Base-by-base conservation (phyloP, 441 rosid genomes). In the Metrosideros polymorpha region DNA sequence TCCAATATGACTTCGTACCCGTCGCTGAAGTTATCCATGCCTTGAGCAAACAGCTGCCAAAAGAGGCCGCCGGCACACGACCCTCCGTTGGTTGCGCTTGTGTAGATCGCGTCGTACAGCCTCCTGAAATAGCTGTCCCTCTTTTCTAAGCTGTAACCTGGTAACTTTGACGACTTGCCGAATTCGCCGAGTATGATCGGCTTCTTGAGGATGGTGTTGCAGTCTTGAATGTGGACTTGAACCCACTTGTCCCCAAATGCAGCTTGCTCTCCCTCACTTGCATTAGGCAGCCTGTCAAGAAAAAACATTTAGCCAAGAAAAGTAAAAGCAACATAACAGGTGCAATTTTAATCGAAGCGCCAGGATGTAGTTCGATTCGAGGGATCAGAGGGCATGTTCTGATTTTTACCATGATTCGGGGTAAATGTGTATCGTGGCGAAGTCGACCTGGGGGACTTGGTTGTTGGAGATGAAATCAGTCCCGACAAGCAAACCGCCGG, bases 391-490 rank as follows among this genome's bases (percentile, higher is more conserved):
- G 79, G 79, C 79, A 14, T n/a, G 39, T 47, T 45, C 32, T 45
- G 84, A 82, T 47, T 49, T 35, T 63, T 90, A 94, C 96, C 95
- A 93, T 43, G 88, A 87, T 82, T 94, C 96, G 0, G 95, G 94
- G 82, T 94, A 94, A 39, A 93, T 42, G 85, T 94, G 96, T 45
- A 93, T 90, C 13, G 95, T 93, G 63, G 93, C 89, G 75, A 94
- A 94, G 88, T 94, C 95, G 43, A 86, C 47, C 50, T 86, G 85
- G 54, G 85, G 83, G 45, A 86, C 83, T 53, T 51, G 88, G 63
- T 86, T 86, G 82, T 83, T 86, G 52, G 85, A 83, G 83, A 86
- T 83, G 83, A 86, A 86, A 49, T 86, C 85, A 22, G 88, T 56
- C 45, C 88, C 88, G 6, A 51, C 8, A 43, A 83, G 61, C 85